These are phyloP conservation scores for Decorospora gaudefroyi DNA, from an alignment of 2,329 filamentous ascomycete genomes.

Conservation along the genomic window DNA sequence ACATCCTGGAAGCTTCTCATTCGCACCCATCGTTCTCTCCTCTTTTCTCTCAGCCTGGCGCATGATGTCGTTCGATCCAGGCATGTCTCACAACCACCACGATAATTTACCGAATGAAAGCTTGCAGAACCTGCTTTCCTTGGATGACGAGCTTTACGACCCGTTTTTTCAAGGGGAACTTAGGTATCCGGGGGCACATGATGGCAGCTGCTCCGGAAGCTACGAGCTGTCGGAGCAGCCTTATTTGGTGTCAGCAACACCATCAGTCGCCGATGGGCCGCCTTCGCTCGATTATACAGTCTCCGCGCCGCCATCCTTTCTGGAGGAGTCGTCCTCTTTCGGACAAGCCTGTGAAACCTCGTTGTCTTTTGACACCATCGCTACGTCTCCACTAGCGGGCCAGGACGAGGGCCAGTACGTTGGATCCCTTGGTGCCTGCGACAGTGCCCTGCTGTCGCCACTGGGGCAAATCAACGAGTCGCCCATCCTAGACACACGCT, in stretches of 20 bases:
- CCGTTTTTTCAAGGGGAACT: constrained; percentile 33
- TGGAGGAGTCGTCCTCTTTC: constrained; percentile 33
- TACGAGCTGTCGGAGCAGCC: constrained; percentile 28
- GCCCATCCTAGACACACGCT: constrained; percentile 33
- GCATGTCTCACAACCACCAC: constrained; percentile 27
- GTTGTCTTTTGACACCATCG: constrained; percentile 32
- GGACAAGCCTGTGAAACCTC: constrained; percentile 31
- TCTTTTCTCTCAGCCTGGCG: constrained; percentile 1
- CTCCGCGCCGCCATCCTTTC: constrained; percentile 37
- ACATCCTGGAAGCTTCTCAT: constrained; percentile 7
- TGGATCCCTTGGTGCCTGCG: constrained; percentile 34
- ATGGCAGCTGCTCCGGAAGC: constrained; percentile 16
- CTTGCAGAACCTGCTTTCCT: constrained; percentile 39
- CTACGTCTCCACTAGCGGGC: constrained; percentile 34
- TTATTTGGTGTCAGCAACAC: constrained; percentile 29
- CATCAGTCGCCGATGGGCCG: constrained; percentile 32
- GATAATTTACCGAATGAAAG: constrained; percentile 24
- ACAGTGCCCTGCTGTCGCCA: constrained; percentile 24
- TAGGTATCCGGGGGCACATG: constrained; percentile 15
- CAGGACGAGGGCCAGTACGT: constrained; percentile 24
- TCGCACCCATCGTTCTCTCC: not conserved
- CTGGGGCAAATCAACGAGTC: constrained; percentile 20
- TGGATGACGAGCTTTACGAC: constrained; percentile 39
- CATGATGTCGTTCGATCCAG: not conserved
- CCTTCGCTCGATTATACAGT: constrained; percentile 35